These are phyloP conservation scores for Agaricus subrufescens DNA, from an alignment of 768 basidiomycete species.

Conservation along the genomic window DNA sequence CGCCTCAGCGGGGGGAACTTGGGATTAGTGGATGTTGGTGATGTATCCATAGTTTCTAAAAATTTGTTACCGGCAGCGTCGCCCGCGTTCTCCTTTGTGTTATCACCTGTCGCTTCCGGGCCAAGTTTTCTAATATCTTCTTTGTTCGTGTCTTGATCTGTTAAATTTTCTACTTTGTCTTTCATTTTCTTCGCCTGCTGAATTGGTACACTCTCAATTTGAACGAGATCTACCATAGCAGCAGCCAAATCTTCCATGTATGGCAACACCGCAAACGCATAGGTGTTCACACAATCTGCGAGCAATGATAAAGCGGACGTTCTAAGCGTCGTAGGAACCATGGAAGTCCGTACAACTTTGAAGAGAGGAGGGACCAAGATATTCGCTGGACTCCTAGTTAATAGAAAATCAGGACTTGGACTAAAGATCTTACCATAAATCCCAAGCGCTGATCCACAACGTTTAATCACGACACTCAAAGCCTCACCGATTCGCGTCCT, in stretches of 20 bases:
- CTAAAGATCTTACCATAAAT: conserved; percentile 50
- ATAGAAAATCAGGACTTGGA: neutral
- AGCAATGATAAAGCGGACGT: conserved; percentile 59
- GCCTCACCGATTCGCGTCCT: conserved; percentile 83
- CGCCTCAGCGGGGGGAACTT: conserved; percentile 81
- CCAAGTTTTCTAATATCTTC: conserved; percentile 7
- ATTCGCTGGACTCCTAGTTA: conserved; percentile 43
- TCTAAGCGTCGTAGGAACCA: conserved; percentile 71
- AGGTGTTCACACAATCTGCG: conserved; percentile 65
- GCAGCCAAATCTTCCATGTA: conserved; percentile 59
- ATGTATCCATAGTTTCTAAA: conserved; percentile 40
- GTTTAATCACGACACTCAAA: conserved; percentile 67
- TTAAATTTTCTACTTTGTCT: neutral
- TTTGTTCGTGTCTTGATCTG: neutral
- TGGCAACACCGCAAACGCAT: conserved; percentile 53
- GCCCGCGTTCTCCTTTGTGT: neutral
- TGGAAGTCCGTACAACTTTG: conserved; percentile 48
- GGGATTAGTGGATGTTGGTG: conserved; percentile 53
- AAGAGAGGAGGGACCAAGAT: conserved; percentile 71
- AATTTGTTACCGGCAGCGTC: conserved; percentile 17
- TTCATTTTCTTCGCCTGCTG: conserved; percentile 9
- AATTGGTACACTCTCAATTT: conserved; percentile 47
- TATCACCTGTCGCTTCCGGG: neutral
- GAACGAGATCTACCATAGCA: conserved; percentile 75
- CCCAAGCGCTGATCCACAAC: conserved; percentile 65